These are phyloP conservation scores for Colletotrichum camelliae DNA, from an alignment of 2,329 filamentous ascomycete genomes.

Conservation along the genomic window DNA sequence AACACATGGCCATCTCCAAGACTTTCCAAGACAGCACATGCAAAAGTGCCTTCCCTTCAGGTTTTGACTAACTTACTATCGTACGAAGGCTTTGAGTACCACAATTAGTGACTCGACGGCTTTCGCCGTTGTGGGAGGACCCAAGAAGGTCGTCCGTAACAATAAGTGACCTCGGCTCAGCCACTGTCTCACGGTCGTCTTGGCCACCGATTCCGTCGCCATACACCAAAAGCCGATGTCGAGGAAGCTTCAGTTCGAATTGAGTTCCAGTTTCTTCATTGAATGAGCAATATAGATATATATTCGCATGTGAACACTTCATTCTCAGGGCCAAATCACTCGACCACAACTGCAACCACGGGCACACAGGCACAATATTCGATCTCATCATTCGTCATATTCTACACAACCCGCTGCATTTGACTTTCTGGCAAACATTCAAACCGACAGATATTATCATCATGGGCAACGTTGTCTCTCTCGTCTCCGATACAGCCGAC, in stretches of 20 bases:
- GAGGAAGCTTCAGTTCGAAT: no score
- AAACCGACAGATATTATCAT: neutral
- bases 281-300: neutral
- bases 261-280: no score
- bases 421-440: neutral
- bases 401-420: neutral
- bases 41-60: neutral
- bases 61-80: accelerated
- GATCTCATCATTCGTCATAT: neutral
- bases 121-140: neutral
- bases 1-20: neutral
- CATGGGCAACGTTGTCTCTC: neutral
- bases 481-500: neutral
- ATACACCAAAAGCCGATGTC: no score
- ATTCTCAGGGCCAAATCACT: neutral
- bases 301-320: neutral
- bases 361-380: neutral
- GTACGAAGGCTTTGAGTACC: neutral
- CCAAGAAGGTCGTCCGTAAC: neutral
- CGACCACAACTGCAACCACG: neutral
- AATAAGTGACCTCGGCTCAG: neutral
- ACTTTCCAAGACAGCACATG: neutral
- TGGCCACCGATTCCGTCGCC: no score
- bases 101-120: neutral
- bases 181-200: neutral